phyloP scores from a whole-genome alignment of 768 basidiomycete species.

The Hypsizygus marmoreus region DNA sequence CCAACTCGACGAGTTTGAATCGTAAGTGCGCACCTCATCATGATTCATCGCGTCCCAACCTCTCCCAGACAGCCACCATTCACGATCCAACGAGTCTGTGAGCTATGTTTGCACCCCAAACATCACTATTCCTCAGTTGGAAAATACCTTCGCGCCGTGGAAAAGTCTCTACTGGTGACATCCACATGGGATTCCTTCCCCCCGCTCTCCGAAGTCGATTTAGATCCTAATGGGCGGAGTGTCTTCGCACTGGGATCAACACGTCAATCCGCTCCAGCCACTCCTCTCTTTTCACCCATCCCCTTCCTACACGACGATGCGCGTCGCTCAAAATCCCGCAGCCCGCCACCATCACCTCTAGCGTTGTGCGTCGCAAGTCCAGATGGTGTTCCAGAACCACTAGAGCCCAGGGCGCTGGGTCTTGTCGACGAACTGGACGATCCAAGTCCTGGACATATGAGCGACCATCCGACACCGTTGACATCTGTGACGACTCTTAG shows the following conservation, averaged over 20 bases:
- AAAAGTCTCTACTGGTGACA: conserved; percentile 81
- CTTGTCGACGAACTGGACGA: conserved; percentile 87
- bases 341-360: conserved; percentile 77
- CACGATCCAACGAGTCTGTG: conserved; percentile 87
- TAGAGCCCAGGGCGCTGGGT: conserved; percentile 59
- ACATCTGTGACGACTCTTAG: conserved; percentile 58
- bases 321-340: conserved; percentile 75
- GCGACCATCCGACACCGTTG: conserved; percentile 74
- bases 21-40: conserved; percentile 43
- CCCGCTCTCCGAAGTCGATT: conserved; percentile 41
- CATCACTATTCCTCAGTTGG: conserved; percentile 76
- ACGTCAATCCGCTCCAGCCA: conserved; percentile 62
- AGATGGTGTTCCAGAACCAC: conserved; percentile 33
- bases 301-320: conserved; percentile 86
- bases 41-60: background rate
- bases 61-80: conserved; percentile 65
- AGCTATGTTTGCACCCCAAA: conserved; percentile 70
- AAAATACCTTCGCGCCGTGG: conserved; percentile 87
- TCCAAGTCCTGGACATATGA: conserved; percentile 81
- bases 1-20: conserved; percentile 75
- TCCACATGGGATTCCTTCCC: conserved; percentile 78
- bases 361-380: conserved; percentile 44
- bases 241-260: conserved; percentile 47
- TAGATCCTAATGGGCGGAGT: conserved; percentile 36
- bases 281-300: conserved; percentile 86